phyloP scores from a whole-genome alignment of 176 grass and related monocot genomes.

The Puccinellia tenuiflora region DNA sequence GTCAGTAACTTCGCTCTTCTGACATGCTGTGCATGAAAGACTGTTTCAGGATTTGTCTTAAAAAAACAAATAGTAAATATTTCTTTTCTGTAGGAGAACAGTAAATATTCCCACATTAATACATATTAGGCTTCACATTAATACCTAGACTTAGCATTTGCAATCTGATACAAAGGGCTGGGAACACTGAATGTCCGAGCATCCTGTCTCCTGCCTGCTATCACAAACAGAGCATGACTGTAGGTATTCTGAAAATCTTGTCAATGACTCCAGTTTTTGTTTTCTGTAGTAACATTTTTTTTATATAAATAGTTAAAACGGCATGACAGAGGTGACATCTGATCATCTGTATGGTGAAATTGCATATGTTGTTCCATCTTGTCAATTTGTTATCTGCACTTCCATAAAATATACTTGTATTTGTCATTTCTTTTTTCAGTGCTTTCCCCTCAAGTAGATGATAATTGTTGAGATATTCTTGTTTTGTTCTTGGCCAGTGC shows the following conservation, averaged over 20 bases:
- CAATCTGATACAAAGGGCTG: neutral
- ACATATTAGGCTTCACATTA: neutral
- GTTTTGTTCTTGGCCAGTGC: conserved; percentile 43
- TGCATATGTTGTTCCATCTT: neutral
- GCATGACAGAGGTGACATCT: neutral
- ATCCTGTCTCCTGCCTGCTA: neutral
- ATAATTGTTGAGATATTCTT: neutral
- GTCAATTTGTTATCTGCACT: neutral
- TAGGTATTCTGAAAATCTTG: neutral
- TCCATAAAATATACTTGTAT: neutral
- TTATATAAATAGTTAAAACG: neutral
- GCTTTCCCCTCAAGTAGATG: neutral
- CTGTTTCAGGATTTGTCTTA: neutral
- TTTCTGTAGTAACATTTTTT: conserved; percentile 11
- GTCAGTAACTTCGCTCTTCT: neutral
- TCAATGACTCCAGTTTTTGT: neutral
- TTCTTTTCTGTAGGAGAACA: neutral
- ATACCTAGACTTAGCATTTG: neutral
- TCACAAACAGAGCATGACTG: neutral
- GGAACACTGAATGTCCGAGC: neutral
- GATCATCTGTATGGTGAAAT: neutral
- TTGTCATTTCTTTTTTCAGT: neutral
- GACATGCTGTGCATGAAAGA: neutral
- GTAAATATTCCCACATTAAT: neutral
- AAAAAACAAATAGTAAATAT: neutral